Evolutionary conservation across 2,329 filamentous ascomycete genomes (phyloP).

Genomic region (Dothideomycetes sp.): DNA sequence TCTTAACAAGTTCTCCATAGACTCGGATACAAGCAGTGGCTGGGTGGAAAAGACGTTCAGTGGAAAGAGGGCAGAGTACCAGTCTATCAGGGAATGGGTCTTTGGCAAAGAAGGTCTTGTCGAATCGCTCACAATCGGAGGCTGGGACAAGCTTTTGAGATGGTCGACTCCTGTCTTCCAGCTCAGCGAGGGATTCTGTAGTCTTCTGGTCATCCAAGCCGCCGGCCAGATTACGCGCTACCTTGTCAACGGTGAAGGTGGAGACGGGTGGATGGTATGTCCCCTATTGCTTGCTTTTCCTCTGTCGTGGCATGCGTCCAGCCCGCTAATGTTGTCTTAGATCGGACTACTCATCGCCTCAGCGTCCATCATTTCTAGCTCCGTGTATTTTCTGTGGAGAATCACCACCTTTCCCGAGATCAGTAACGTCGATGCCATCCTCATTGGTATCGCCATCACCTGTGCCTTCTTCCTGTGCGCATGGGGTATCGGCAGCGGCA

Average conservation of each 20-base stretch:
- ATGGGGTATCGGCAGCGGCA: constrained; percentile 86
- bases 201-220: constrained; percentile 86
- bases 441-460: constrained; percentile 87
- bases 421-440: constrained; percentile 78
- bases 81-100: constrained; percentile 70
- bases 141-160: constrained; percentile 77
- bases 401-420: constrained; percentile 90
- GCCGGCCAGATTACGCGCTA: constrained; percentile 89
- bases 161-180: constrained; percentile 95
- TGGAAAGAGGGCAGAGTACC: constrained; percentile 50
- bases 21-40: constrained; percentile 56
- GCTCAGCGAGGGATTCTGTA: constrained; percentile 91
- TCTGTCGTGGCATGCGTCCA: no score
- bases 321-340: constrained; percentile 39
- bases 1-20: constrained; percentile 87
- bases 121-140: constrained; percentile 68
- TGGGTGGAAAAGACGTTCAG: constrained; percentile 77
- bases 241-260: constrained; percentile 85
- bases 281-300: not conserved
- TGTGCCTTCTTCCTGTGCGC: constrained; percentile 86
- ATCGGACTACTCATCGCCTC: constrained; percentile 81
- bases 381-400: constrained; percentile 92
- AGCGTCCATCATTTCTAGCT: constrained; percentile 83
- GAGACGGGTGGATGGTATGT: constrained; percentile 92
- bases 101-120: constrained; percentile 78